Conservation (phyloP, 345 rosid species). For the Populus tremula region DNA sequence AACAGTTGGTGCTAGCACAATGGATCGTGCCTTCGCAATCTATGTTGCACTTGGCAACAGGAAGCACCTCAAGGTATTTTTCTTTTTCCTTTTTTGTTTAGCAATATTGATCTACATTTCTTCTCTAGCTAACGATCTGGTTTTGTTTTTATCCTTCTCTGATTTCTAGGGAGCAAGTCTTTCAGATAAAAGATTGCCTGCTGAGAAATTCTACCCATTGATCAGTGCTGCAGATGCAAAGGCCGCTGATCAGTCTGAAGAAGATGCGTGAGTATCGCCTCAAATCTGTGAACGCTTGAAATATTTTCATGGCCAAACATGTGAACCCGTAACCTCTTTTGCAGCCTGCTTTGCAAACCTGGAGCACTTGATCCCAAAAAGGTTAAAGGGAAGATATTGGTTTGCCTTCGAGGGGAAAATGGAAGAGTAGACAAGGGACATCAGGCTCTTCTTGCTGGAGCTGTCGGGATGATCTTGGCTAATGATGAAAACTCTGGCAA, state of each 20-base stretch:
- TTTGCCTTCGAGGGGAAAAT: conserved; percentile 36
- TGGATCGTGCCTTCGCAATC: conserved; percentile 15
- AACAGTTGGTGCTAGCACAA: conserved; percentile 24
- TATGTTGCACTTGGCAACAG: conserved; percentile 20
- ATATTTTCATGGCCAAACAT: not conserved
- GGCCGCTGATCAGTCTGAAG: not conserved
- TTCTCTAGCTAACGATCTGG: not conserved
- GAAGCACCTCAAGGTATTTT: conserved; percentile 18
- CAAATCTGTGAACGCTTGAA: not conserved
- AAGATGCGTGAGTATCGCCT: conserved; percentile 14
- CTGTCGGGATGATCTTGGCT: conserved; percentile 50
- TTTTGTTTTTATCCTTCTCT: not conserved
- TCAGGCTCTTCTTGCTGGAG: conserved; percentile 40
- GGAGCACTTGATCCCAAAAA: conserved; percentile 49
- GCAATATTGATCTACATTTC: not conserved
- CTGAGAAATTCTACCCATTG: conserved; percentile 16
- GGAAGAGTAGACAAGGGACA: conserved; percentile 34
- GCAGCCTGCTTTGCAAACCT: conserved; percentile 10
- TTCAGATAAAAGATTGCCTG: conserved; percentile 14
- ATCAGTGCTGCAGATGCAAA: conserved; percentile 8
- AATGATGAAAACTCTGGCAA: conserved; percentile 30
- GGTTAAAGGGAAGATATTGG: conserved; percentile 62
- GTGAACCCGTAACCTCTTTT: not conserved
- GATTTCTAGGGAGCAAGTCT: conserved; percentile 19
- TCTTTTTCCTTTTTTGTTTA: not conserved